A percentile compares a stretch with the other conserved stretches of the same genome.
Evolutionary conservation across 129 eudicot genomes (phyloP).

Genomic region (Flaveria ramosissima): DNA sequence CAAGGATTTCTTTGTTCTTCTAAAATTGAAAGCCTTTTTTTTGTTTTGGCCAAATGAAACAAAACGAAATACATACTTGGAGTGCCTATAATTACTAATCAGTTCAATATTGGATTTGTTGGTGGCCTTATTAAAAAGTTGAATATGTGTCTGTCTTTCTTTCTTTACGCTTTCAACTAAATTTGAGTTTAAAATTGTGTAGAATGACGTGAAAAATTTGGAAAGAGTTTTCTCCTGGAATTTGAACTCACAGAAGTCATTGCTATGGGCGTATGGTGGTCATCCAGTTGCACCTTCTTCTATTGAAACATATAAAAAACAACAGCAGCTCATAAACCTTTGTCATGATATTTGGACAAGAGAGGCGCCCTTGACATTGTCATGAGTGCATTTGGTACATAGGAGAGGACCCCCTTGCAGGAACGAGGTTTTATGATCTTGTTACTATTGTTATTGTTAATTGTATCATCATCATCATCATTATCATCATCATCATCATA

Average conservation of each 20-base stretch:
- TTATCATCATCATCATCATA: not conserved
- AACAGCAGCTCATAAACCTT: conserved; percentile 49
- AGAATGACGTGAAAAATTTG: conserved; percentile 50
- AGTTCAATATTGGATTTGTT: not conserved
- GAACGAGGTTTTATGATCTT: conserved; percentile 40
- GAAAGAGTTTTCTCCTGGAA: conserved; percentile 45
- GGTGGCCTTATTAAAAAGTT: not conserved
- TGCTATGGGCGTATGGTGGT: conserved; percentile 90
- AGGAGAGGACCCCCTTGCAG: conserved; percentile 30
- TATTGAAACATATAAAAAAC: conserved; percentile 51
- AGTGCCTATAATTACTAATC: no score
- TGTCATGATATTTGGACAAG: conserved; percentile 61
- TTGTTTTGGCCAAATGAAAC: not conserved
- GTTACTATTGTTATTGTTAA: not conserved
- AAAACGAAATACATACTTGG: not conserved
- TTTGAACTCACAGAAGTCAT: conserved; percentile 60
- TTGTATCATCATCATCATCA: no score
- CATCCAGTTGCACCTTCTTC: conserved; percentile 81
- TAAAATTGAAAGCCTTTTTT: not conserved
- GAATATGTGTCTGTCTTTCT: not conserved
- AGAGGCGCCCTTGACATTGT: conserved; percentile 32
- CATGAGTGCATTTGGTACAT: no score
- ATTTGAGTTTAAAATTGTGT: conserved; percentile 11
- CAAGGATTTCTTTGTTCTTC: not conserved
- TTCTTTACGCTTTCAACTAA: not conserved